These are phyloP conservation scores for Coniochaeta ligniaria DNA, from an alignment of 2,329 filamentous ascomycete genomes.

Conservation along the genomic window DNA sequence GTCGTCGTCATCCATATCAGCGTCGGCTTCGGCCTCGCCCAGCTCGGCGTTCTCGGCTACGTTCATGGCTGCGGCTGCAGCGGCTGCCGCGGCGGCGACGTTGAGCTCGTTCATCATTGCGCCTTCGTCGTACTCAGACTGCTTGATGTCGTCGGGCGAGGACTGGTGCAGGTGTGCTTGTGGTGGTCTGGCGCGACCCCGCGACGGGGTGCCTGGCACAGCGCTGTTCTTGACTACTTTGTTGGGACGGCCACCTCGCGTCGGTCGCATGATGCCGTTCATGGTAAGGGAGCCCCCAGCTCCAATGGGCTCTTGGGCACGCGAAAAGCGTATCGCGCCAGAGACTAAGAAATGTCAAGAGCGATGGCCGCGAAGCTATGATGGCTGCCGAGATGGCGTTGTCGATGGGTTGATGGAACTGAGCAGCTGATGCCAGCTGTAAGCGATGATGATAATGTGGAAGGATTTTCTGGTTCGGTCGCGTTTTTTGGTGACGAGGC, in stretches of 20 bases:
- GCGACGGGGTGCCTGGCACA: constrained; percentile 7
- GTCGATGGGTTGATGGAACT: constrained; percentile 1
- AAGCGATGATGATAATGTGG: constrained; percentile 2
- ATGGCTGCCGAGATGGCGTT: not conserved
- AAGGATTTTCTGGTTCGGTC: not conserved
- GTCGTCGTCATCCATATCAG: constrained; percentile 7
- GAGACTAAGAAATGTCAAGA: not conserved
- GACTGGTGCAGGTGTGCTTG: not conserved
- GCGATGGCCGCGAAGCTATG: not conserved
- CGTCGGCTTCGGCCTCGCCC: constrained; percentile 4
- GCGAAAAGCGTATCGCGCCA: constrained; percentile 5
- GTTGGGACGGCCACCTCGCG: constrained; percentile 29
- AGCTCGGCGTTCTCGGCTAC: not conserved
- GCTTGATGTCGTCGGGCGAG: not conserved
- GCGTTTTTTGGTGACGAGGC: not conserved
- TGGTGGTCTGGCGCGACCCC: not conserved
- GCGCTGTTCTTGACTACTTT: constrained; percentile 34
- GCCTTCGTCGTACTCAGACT: constrained; percentile 5
- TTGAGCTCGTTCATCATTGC: constrained; percentile 4
- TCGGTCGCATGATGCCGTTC: constrained; percentile 27
- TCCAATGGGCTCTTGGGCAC: constrained; percentile 15
- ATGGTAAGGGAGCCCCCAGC: constrained; percentile 13
- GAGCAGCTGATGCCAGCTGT: constrained; percentile 9
- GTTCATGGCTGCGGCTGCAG: not conserved
- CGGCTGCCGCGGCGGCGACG: not conserved